These are phyloP conservation scores for Marasmius tenuissimus DNA, from an alignment of 1,284 basidiomycete species.

Conservation along the genomic window DNA sequence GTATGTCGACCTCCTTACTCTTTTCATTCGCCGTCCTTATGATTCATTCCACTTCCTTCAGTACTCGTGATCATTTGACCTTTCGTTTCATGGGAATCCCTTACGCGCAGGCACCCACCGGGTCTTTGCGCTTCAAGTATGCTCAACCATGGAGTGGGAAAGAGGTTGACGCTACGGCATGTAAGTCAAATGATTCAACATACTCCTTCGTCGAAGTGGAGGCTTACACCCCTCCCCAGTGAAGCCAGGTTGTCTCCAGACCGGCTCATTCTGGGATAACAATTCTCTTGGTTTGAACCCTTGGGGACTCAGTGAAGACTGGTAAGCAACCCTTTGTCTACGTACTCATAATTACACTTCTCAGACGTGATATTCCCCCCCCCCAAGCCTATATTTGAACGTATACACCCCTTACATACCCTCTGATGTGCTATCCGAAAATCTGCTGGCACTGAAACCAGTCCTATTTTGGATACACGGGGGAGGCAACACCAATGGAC, in stretches of 20 bases:
- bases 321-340: constrained; percentile 1
- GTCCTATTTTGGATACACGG: constrained; percentile 48
- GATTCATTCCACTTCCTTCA: neutral
- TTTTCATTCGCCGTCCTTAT: neutral
- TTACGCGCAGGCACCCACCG: constrained; percentile 20
- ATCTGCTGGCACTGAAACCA: constrained; percentile 29
- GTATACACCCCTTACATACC: constrained; percentile 38
- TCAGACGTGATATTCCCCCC: neutral
- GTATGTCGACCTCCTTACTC: neutral
- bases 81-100: constrained; percentile 24
- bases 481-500: constrained; percentile 34
- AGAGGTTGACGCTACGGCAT: constrained; percentile 18
- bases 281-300: constrained; percentile 8
- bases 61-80: constrained; percentile 19
- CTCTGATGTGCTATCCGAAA: constrained; percentile 20
- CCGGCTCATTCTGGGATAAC: constrained; percentile 10
- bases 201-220: neutral
- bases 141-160: constrained; percentile 15
- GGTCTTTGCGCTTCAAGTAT: constrained; percentile 20
- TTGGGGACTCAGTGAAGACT: constrained; percentile 13
- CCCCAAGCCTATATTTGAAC: constrained; percentile 35
- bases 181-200: constrained; percentile 1
- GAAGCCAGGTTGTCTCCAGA: constrained; percentile 11
- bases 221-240: neutral
- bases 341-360: neutral